A percentile compares a stretch with the other conserved stretches of the same genome.
phyloP scores from a whole-genome alignment of 306 rosid genomes.

The Erythrophleum fordii region DNA sequence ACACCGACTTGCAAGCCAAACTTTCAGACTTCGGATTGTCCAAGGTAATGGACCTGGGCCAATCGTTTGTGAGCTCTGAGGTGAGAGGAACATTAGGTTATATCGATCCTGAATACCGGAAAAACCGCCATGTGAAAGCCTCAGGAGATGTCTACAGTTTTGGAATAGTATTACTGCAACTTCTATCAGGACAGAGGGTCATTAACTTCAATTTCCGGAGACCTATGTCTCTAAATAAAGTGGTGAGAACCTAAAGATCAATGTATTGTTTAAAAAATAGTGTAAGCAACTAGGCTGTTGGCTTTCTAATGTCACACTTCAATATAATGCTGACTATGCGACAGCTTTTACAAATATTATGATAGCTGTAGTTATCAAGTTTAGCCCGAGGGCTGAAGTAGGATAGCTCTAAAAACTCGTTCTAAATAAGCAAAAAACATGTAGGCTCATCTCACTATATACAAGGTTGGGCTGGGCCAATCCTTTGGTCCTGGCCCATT shows the following conservation, averaged over 20 bases:
- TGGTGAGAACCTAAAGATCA: constrained; percentile 42
- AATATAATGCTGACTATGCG: too few species aligned
- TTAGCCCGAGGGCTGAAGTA: too few species aligned
- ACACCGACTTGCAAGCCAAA: constrained; percentile 60
- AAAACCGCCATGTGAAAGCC: constrained; percentile 69
- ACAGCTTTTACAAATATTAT: too few species aligned
- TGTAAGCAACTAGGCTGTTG: neutral
- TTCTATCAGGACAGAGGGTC: constrained; percentile 66
- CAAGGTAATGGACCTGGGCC: constrained; percentile 60
- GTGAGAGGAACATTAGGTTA: constrained; percentile 81
- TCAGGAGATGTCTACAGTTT: constrained; percentile 74
- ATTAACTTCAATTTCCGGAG: constrained; percentile 48
- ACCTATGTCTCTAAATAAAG: constrained; percentile 59
- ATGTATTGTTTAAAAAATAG: neutral
- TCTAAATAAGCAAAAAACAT: too few species aligned
- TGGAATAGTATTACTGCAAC: constrained; percentile 67
- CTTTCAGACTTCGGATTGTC: constrained; percentile 76
- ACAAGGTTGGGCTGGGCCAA: too few species aligned
- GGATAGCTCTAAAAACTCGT: too few species aligned
- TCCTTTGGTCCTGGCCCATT: neutral
- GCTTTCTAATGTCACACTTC: too few species aligned
- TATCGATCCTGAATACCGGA: constrained; percentile 68
- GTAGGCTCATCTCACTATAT: too few species aligned
- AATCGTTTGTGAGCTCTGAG: constrained; percentile 70
- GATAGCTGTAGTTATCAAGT: too few species aligned